Evolutionary conservation across 164 flowering plant genomes (phyloP).

Genomic region (Magnolia changhungtana): DNA sequence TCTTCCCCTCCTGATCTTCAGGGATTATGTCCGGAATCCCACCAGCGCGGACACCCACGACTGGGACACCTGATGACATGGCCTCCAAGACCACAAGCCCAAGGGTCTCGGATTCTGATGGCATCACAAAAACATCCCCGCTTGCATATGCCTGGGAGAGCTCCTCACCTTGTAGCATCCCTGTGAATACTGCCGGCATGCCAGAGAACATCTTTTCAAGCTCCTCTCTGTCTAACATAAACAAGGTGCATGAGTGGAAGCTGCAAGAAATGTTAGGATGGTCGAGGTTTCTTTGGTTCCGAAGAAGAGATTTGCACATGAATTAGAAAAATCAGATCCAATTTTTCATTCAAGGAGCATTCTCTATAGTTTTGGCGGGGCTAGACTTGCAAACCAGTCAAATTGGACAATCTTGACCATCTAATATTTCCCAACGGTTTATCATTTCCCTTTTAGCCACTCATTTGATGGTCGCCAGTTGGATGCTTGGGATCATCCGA

Average conservation of each 20-base stretch:
- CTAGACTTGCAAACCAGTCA: background rate
- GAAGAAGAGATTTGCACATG: background rate
- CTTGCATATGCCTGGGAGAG: slow-evolving; percentile 98
- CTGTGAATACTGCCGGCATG: slow-evolving; percentile 96
- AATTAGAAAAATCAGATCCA: background rate
- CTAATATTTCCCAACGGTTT: background rate
- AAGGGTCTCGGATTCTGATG: slow-evolving; percentile 97
- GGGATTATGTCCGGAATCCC: slow-evolving; percentile 93
- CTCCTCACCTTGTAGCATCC: slow-evolving; percentile 88
- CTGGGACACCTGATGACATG: slow-evolving; percentile 96
- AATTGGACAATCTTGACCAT: background rate
- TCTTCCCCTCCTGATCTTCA: slow-evolving; percentile 69
- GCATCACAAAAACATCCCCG: slow-evolving; percentile 94
- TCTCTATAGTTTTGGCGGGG: background rate
- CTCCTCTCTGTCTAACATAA: slow-evolving; percentile 55
- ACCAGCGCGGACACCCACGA: slow-evolving; percentile 92
- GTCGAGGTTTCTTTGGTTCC: background rate
- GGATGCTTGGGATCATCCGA: background rate
- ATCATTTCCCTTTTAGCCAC: background rate
- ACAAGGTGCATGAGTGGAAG: background rate
- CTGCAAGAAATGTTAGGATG: background rate
- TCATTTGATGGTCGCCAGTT: background rate
- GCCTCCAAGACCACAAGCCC: slow-evolving; percentile 97
- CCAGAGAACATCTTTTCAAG: slow-evolving; percentile 76
- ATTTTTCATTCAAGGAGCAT: background rate